These are phyloP conservation scores for Sugiyamaella lignohabitans DNA, from an alignment of 805 yeast species.

Conservation along the genomic window DNA sequence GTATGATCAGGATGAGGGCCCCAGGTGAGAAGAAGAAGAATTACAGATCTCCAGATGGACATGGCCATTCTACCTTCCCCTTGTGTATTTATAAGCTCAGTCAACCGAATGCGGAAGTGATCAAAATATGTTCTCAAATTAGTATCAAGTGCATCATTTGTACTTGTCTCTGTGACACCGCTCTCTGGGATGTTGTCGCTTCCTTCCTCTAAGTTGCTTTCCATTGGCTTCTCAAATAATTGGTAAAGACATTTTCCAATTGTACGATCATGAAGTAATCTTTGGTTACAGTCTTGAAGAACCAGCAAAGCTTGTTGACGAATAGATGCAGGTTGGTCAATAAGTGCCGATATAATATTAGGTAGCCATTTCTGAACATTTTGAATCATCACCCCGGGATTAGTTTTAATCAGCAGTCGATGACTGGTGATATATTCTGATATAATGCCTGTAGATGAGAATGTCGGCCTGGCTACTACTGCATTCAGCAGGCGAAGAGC, in stretches of 20 bases:
- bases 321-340: conserved; percentile 10
- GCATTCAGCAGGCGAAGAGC: conserved; percentile 14
- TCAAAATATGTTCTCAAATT: conserved; percentile 1
- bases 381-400: conserved; percentile 12
- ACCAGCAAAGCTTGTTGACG: conserved; percentile 16
- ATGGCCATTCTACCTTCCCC: conserved; percentile 15
- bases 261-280: conserved; percentile 11
- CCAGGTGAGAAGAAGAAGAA: conserved; percentile 11
- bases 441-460: conserved; percentile 15
- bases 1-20: conserved; percentile 14
- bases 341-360: conserved; percentile 5
- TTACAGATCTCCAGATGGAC: conserved; percentile 15
- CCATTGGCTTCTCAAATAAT: conserved; percentile 1
- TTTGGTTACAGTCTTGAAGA: conserved; percentile 14
- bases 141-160: not conserved
- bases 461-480: conserved; percentile 12
- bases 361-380: conserved; percentile 18
- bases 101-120: conserved; percentile 5
- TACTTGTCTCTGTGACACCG: not conserved
- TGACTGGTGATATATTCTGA: conserved; percentile 15
- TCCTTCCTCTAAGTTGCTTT: not conserved
- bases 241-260: conserved; percentile 10
- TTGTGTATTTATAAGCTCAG: conserved; percentile 1
- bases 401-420: conserved; percentile 10
- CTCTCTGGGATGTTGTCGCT: not conserved